Percentiles rank a stretch among this genome's conserved stretches.
Conservation (phyloP, 352 stramenopile genomes). For the Plasmopara viticola region DNA sequence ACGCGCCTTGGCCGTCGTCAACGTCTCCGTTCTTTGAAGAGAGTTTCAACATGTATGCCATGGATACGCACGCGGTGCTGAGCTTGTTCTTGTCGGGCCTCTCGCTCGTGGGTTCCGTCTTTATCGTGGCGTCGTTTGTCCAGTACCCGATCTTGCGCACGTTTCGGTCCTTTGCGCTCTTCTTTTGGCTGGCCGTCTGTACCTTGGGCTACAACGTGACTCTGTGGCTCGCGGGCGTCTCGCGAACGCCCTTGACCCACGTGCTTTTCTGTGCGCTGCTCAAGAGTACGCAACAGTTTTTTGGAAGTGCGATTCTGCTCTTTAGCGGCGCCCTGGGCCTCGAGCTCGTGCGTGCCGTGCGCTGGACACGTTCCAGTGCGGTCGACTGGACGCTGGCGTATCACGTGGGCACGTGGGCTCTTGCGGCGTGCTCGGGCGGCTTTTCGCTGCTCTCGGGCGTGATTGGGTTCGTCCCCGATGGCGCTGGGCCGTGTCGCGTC, state of each 20-base stretch:
- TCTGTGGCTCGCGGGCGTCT: constrained; percentile 53
- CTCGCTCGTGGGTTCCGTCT: constrained; percentile 55
- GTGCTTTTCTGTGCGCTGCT: constrained; percentile 48
- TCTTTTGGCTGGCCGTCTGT: constrained; percentile 62
- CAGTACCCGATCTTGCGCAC: constrained; percentile 50
- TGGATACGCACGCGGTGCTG: constrained; percentile 67
- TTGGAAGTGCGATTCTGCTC: constrained; percentile 50
- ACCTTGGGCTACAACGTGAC: constrained; percentile 53
- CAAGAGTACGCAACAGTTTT: constrained; percentile 57
- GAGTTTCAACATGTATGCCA: constrained; percentile 68
- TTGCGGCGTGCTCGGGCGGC: constrained; percentile 28
- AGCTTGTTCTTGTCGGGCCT: constrained; percentile 68
- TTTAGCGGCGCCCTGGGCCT: constrained; percentile 52
- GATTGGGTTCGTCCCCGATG: constrained; percentile 63
- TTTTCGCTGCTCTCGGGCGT: constrained; percentile 53
- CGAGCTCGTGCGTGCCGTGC: constrained; percentile 56
- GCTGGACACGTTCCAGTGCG: constrained; percentile 41
- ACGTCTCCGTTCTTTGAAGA: constrained; percentile 44
- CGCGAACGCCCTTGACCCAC: constrained; percentile 26
- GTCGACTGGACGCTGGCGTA: constrained; percentile 56
- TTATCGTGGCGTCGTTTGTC: constrained; percentile 62
- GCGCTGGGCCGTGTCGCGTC: constrained; percentile 42
- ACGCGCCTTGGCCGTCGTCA: constrained; percentile 12
- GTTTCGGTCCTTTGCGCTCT: constrained; percentile 47
- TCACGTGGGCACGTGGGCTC: constrained; percentile 49